Percentiles rank a stretch among this genome's conserved stretches.
Evolutionary conservation across 306 rosid genomes (phyloP).

Genomic region (Glycyrrhiza uralensis): DNA sequence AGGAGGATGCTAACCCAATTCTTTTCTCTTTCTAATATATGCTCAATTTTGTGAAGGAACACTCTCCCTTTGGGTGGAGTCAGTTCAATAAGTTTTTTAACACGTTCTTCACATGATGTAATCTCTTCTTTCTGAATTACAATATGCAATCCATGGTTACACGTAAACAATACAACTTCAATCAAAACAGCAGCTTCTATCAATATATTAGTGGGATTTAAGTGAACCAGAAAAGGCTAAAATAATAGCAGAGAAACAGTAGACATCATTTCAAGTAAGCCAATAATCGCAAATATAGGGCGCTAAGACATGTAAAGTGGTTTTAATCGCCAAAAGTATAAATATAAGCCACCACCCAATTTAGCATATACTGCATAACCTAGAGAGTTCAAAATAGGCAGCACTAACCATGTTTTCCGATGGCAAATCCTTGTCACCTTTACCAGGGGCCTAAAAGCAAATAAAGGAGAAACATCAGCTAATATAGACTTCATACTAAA

Average conservation of each 20-base stretch:
- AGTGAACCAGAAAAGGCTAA: not conserved
- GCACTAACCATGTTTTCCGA: slow-evolving; percentile 90
- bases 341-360: not conserved
- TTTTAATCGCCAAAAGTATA: not conserved
- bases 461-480: slow-evolving; percentile 29
- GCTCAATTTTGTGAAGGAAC: slow-evolving; percentile 84
- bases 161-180: not conserved
- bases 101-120: slow-evolving; percentile 78
- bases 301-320: not conserved
- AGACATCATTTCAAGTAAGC: not conserved
- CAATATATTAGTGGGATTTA: not conserved
- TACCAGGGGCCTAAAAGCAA: slow-evolving; percentile 81
- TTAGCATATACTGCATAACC: not conserved
- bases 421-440: slow-evolving; percentile 78
- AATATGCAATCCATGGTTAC: not conserved
- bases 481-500: not conserved
- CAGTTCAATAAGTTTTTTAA: slow-evolving; percentile 74
- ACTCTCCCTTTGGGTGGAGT: slow-evolving; percentile 85
- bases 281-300: not conserved
- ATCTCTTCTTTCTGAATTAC: slow-evolving; percentile 82
- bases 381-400: slow-evolving; percentile 9
- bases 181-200: slow-evolving; percentile 11
- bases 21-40: slow-evolving; percentile 85
- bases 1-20: slow-evolving; percentile 74
- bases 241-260: not conserved